Base-by-base conservation (phyloP, 2,329 filamentous ascomycete species). In the Diaporthe aspalathi region DNA sequence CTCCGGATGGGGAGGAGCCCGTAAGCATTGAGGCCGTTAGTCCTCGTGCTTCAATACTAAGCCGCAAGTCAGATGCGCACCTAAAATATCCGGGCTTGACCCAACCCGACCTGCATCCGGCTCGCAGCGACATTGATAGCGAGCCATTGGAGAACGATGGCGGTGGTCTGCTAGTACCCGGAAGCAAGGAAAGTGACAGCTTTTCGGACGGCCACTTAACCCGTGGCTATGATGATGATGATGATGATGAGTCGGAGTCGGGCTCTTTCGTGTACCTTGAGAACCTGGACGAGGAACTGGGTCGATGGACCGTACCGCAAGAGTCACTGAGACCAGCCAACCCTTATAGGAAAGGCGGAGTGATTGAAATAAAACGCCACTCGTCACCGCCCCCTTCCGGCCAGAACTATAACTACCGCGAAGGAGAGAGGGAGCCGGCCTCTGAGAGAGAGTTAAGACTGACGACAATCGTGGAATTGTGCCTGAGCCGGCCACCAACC, bases 271-370 rank as follows among this genome's bases (percentile, higher is more conserved):
- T 20, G 5, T 20, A 47, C n/a, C 0, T 47, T 2, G 60, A 63
- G 1, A n/a, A 68, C 4, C 40, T 60, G 9, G 17, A 52, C 3
- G 2, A 45, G 32, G 67, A 68, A 29, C 1, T 60, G 3, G 67
- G 67, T 5, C 43, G 40, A 2, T 68, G 67, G 67, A n/a, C 9
- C 0, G 3, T 20, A 24, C 67, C 67, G 3, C 8, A 0, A 8
- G 67, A 68, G 53, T 53, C 67, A 1, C 38, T 68, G 3, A 56
- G 67, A 5, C 67, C 67, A 0, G 16, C 3, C 1, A 68, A 60
- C n/a, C 53, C 67, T 17, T 68, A 68, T 11, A 60, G 3, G 8
- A 38, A 68, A 12, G 67, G 67, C 1, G 0, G 29, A 14, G 8
- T 5, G 1, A 3, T 68, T 12, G 20, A 60, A 16, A 43, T 68